Evolutionary conservation across 1,284 basidiomycete genomes (phyloP).

Genomic region (Irpex sp.): DNA sequence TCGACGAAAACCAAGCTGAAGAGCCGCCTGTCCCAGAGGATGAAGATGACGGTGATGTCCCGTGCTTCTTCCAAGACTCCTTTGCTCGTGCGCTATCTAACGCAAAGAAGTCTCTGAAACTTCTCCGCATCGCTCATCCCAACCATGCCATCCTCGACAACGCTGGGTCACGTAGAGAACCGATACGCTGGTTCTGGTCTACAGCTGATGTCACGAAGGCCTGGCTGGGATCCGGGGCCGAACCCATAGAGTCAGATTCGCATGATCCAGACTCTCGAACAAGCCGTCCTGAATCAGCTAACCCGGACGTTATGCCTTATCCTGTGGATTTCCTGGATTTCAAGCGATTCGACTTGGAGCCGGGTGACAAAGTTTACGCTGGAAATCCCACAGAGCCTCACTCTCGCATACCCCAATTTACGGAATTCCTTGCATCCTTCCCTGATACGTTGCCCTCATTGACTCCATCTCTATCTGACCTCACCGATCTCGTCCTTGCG

Average conservation of each 20-base stretch:
- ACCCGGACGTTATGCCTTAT: background rate
- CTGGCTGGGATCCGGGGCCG: slow-evolving; percentile 28
- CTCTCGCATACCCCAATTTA: slow-evolving; percentile 29
- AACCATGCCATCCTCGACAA: slow-evolving; percentile 49
- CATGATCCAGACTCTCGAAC: background rate
- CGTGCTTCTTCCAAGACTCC: slow-evolving; percentile 53
- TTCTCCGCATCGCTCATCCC: slow-evolving; percentile 59
- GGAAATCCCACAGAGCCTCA: too few species aligned
- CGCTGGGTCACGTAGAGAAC: slow-evolving; percentile 20
- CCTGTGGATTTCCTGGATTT: slow-evolving; percentile 42
- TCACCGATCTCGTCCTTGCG: slow-evolving; percentile 55
- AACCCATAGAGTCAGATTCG: background rate
- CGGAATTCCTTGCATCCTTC: slow-evolving; percentile 49
- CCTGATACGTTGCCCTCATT: slow-evolving; percentile 56
- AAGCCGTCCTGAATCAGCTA: background rate
- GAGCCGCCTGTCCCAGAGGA: slow-evolving; percentile 20
- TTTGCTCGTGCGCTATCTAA: slow-evolving; percentile 50
- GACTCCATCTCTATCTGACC: slow-evolving; percentile 56
- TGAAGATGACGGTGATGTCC: slow-evolving; percentile 39
- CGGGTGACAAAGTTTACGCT: slow-evolving; percentile 37
- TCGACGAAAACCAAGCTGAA: slow-evolving; percentile 10
- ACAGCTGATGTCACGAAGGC: slow-evolving; percentile 42
- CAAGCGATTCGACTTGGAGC: slow-evolving; percentile 61
- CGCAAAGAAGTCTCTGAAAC: slow-evolving; percentile 61
- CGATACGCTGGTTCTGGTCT: slow-evolving; percentile 68